Percentiles rank a stretch among this genome's conserved stretches.
Evolutionary conservation across 768 basidiomycete species (phyloP).

Genomic region (Leccinum pellstonianum): DNA sequence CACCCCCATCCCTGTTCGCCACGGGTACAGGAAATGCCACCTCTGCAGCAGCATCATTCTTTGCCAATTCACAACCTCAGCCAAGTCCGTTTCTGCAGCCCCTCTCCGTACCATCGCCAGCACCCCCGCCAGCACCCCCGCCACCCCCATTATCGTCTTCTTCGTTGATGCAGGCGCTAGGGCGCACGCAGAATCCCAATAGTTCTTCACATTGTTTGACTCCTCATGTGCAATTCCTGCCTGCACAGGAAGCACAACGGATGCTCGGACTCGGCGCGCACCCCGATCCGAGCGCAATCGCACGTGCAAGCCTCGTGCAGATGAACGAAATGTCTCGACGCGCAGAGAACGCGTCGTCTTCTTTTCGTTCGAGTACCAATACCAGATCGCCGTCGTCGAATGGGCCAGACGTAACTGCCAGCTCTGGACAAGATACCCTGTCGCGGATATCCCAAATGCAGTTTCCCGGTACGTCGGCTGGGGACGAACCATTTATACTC

Average conservation of each 20-base stretch:
- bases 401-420: conserved; percentile 15
- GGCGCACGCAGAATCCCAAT: conserved; percentile 13
- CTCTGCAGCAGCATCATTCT: conserved; percentile 16
- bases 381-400: conserved; percentile 19
- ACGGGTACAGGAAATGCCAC: conserved; percentile 16
- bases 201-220: conserved; percentile 6
- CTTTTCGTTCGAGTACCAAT: conserved; percentile 28
- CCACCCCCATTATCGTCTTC: conserved; percentile 17
- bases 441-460: conserved; percentile 50
- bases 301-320: conserved; percentile 66
- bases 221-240: conserved; percentile 44
- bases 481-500: conserved; percentile 30
- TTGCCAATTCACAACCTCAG: conserved; percentile 26
- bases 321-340: conserved; percentile 78
- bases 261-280: conserved; percentile 42
- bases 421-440: conserved; percentile 43
- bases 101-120: conserved; percentile 15
- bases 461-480: conserved; percentile 26
- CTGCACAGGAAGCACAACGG: conserved; percentile 55
- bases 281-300: conserved; percentile 53
- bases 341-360: conserved; percentile 39
- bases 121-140: conserved; percentile 11
- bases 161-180: conserved; percentile 28
- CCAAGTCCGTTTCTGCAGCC: conserved; percentile 32
- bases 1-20: conserved; percentile 29